phyloP scores from a whole-genome alignment of 306 rosid genomes.

The Quercus aquifolioides region DNA sequence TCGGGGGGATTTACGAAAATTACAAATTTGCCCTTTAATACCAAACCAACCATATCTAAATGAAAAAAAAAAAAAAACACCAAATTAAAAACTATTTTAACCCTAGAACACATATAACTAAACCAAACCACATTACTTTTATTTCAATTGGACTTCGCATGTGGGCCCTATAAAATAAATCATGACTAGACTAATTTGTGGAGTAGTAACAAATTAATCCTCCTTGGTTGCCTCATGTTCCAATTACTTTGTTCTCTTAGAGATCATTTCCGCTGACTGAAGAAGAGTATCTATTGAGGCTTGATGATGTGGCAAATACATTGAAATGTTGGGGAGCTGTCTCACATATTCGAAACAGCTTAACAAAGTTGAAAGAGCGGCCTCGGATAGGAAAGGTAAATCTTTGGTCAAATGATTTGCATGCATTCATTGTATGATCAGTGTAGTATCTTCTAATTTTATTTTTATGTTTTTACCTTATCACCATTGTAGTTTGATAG shows the following conservation, averaged over 20 bases:
- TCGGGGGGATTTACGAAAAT: too few species aligned
- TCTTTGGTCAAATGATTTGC: slow-evolving; percentile 11
- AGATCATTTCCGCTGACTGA: slow-evolving; percentile 94
- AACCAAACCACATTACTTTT: too few species aligned
- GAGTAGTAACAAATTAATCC: too few species aligned
- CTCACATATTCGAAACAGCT: slow-evolving; percentile 92
- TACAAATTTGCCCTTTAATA: too few species aligned
- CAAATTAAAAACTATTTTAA: too few species aligned
- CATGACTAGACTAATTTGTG: too few species aligned
- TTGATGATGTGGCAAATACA: slow-evolving; percentile 83
- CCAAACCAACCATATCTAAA: too few species aligned
- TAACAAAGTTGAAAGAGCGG: slow-evolving; percentile 70
- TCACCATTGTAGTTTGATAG: neutral
- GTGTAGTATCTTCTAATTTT: neutral
- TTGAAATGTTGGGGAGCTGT: slow-evolving; percentile 99
- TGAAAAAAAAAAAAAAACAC: too few species aligned
- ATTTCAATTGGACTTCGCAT: too few species aligned
- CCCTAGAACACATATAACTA: too few species aligned
- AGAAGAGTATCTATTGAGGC: slow-evolving; percentile 95
- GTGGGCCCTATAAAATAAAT: too few species aligned
- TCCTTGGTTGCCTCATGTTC: neutral
- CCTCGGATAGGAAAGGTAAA: slow-evolving; percentile 96
- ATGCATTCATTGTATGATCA: neutral
- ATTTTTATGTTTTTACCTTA: neutral
- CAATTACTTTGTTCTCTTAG: slow-evolving; percentile 31